Base-by-base conservation (phyloP, 352 stramenopile species). In the Globisporangium barbulae region DNA sequence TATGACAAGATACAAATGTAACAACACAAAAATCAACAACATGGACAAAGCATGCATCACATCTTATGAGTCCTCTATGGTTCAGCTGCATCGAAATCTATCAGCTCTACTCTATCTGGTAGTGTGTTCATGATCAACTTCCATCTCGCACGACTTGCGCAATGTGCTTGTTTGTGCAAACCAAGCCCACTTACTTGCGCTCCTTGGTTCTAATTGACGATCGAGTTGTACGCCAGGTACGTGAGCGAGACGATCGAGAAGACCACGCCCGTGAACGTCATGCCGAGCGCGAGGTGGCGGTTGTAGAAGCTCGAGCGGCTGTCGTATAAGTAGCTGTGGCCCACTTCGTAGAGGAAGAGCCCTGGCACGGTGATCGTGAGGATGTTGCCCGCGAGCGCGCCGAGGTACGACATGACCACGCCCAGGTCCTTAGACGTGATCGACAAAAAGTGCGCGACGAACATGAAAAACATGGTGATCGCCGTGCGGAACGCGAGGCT, bases 351-450 rank as follows among this genome's bases (percentile, higher is more conserved):
- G 53, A 94, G 69, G 61, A 94, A 91, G 49, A 88, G 68, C 0
- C 85, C 83, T 1, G 85, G 85, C 15, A 91, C 74, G 0, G 82
- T 88, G 61, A 90, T 85, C 30, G 75, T 81, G 28, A 94, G 72
- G 30, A 92, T 48, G 59, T 89, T 91, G 61, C 85, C 85, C 13
- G 82, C 79, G 22, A 92, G 69, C 8, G 83, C 83, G 15, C 85
- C 85, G 35, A 92, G 79, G 61, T 89, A 92, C 37, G 82, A 81
- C 75, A 93, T 91, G 64, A 90, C 79, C 19, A 83, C 76, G 61
- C 82, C 81, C 13, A 94, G 64, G 57, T 91, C 85, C 28, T 68
- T 65, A 42, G 84, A 88, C 3, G 79, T 79, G 12, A 89, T 70
- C 21, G 85, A 78, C 37, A 90, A 70, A 12, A 91, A 59, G 64